Evolutionary conservation across 2,329 filamentous ascomycete genomes (phyloP), one percentile per base, ranked within the genome.

Genomic region (Purpureocillium lavendulum): DNA sequence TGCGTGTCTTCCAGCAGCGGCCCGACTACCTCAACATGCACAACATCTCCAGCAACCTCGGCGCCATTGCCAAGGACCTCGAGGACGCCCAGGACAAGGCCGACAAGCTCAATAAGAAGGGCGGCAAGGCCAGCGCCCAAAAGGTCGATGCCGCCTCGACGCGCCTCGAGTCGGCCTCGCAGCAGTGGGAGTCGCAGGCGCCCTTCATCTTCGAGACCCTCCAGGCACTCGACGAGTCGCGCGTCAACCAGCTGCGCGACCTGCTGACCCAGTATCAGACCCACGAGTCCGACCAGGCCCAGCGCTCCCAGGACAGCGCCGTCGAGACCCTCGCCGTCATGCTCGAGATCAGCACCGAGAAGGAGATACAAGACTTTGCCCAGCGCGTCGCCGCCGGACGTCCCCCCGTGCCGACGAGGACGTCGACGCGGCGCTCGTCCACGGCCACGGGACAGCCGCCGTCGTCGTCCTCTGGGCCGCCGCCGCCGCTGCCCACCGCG

Each of bases 141-240:
- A 94, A 92, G 61, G 76, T 92, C 30, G 84, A 88, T 33, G 74
- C 73, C 45, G 88, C 87, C 11, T 73, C 77, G 10, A 69, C 77
- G 14, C 82, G 80, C 47, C 76, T 94, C 33, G 85, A 94, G 47
- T 79, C 79, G 44, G 83, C 87, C n/a, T 77, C 73, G 33, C 75
- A 82, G 48, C 84, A 94, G 57, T 98, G 92, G 92, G 82, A 95
- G 40, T 88, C 87, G 1, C 88, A 95, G 60, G 87, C 92, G 12
- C 92, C 92, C 1, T 97, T 87, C 61, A 84, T 96, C 44, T 96
- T 94, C 56, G 92, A 98, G 63, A 84, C 82, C 44, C 75, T 98
- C 18, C 92, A 98, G 59, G 83, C 86, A 6, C 69, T 94, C 26
- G 92, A 98, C 56, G 92, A 98, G 66, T 82, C 77, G 51, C 80